Evolutionary conservation across 768 basidiomycete genomes (phyloP), one percentile per base, ranked within the genome.

Genomic region (Suillus subalutaceus): DNA sequence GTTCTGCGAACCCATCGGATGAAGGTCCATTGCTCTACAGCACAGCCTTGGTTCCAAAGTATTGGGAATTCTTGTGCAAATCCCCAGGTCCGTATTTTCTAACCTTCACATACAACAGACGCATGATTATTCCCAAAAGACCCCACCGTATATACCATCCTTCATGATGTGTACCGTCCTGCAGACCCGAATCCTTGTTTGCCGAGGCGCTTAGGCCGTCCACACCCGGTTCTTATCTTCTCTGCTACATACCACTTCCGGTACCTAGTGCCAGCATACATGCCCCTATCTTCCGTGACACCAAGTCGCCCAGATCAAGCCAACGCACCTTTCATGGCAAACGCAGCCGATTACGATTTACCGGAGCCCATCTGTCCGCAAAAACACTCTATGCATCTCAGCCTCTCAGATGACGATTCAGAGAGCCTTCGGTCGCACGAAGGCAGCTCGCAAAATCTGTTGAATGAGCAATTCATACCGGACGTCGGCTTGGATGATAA

Each of bases 141-240:
- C 75, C 88, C 89, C 32, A 86, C 88, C 6, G 76, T 83, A 63
- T 92, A 85, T 74, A 86, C 83, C 4, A 90, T 92, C 72, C 77
- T 86, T 53, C 91, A 92, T 72, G 85, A 89, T 59, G 86, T 92
- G 55, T 71, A 76, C 60, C 73, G 73, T 53, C 70, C 79, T 30
- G 68, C 69, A 30, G 73, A 77, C 37, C 55, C 64, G 23, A 71
- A 69, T 32, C 71, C 79, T 37, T 72, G 68, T n/a, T 65, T 48
- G 46, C 46, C 65, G 53, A 65, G 60, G 48, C 63, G 63, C 18
- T 56, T 68, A 9, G 68, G 63, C n/a, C 73, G 76, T 9, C 68
- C 74, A 15, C 74, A 69, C 12, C 72, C 69, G 20, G 70, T 75
- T 2, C 66, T 80, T 41, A 77, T 87, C 63, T 89, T 88, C 75